Conservation (phyloP, 306 rosid genomes). For the Malus domestica region DNA sequence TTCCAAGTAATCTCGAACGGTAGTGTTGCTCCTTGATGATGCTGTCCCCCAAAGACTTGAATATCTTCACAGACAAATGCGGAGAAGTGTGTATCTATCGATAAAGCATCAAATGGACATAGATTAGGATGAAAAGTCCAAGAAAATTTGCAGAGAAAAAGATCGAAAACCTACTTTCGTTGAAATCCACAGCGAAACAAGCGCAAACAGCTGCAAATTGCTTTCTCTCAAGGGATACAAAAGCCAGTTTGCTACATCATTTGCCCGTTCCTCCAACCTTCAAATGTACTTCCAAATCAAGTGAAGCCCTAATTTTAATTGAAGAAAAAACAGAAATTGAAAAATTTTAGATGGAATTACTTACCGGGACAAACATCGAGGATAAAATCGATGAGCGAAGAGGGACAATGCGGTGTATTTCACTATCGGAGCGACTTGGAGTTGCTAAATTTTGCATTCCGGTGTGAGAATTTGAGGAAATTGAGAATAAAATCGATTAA, state of each 20-base stretch:
- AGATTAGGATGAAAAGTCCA: neutral
- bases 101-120: neutral
- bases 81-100: constrained; percentile 51
- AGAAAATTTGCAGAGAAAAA: neutral
- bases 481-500: neutral
- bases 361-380: constrained; percentile 23
- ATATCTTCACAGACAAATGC: constrained; percentile 39
- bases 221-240: constrained; percentile 60
- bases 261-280: constrained; percentile 24
- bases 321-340: neutral
- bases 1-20: constrained; percentile 57
- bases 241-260: constrained; percentile 41
- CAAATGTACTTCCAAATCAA: neutral
- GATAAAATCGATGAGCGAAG: constrained; percentile 59
- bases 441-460: constrained; percentile 23
- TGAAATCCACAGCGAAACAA: constrained; percentile 79
- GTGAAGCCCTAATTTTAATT: neutral
- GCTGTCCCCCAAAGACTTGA: constrained; percentile 56
- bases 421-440: constrained; percentile 45
- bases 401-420: constrained; percentile 72
- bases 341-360: constrained; percentile 16
- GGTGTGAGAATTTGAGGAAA: neutral
- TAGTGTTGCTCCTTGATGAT: constrained; percentile 73
- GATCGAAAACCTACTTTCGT: constrained; percentile 51
- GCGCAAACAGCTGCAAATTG: constrained; percentile 67